Evolutionary conservation across 78 protist species (phyloP).

Genomic region (Pigoraptor vietnamica): DNA sequence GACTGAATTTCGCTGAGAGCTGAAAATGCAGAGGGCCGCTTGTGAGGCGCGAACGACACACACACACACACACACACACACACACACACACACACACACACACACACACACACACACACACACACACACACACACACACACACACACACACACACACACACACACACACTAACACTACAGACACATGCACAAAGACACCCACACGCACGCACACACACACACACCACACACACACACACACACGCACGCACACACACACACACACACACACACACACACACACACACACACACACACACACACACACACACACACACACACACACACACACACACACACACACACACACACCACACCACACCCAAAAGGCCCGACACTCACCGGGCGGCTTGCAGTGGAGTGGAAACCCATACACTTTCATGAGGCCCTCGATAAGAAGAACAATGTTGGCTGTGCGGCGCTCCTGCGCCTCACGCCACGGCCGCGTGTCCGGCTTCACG

Average conservation of each 20-base stretch:
- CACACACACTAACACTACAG: too few relatives aligned
- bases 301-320: too few relatives aligned
- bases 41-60: background rate
- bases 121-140: too few relatives aligned
- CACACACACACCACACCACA: background rate
- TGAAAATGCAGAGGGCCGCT: background rate
- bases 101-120: background rate
- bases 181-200: background rate
- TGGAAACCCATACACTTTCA: background rate
- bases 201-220: background rate
- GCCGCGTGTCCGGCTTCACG: background rate
- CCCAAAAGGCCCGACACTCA: background rate
- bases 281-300: too few relatives aligned
- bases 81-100: background rate
- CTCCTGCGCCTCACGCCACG: background rate
- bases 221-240: background rate
- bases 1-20: background rate
- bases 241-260: too few relatives aligned
- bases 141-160: too few relatives aligned
- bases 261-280: too few relatives aligned
- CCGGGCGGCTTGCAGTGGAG: background rate
- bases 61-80: background rate
- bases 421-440: background rate
- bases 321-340: background rate
- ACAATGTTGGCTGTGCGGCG: background rate